These are phyloP conservation scores for Boechera retrofracta DNA, from an alignment of 345 rosid species.

Conservation along the genomic window DNA sequence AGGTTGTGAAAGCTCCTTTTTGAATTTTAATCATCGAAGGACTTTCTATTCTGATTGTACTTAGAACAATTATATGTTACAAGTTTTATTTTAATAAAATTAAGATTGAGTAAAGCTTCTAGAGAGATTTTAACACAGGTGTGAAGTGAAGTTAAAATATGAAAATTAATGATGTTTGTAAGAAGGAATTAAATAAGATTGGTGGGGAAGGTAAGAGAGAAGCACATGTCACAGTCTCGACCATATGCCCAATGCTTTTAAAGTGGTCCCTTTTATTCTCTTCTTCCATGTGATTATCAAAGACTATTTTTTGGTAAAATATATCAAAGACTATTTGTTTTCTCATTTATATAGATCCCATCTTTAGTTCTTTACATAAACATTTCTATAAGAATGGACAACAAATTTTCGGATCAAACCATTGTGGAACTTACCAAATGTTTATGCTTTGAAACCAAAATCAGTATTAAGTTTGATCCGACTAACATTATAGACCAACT, in stretches of 20 bases:
- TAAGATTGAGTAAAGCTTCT: conserved; percentile 13
- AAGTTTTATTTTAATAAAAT: not conserved
- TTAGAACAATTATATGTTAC: conserved; percentile 18
- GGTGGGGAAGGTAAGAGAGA: conserved; percentile 44
- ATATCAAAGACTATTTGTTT: conserved; percentile 21
- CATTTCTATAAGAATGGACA: not conserved
- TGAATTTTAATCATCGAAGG: conserved; percentile 22
- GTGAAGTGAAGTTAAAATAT: conserved; percentile 3
- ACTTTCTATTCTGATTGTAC: conserved; percentile 30
- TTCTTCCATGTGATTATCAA: conserved; percentile 40
- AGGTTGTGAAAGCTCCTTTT: conserved; percentile 42
- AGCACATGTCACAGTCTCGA: conserved; percentile 45
- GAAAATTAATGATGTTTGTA: not conserved
- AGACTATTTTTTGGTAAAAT: conserved; percentile 6
- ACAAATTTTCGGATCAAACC: not conserved
- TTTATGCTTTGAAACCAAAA: not conserved
- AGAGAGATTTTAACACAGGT: conserved; percentile 7
- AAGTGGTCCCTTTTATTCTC: conserved; percentile 40
- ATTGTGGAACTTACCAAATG: not conserved
- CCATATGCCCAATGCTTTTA: conserved; percentile 31
- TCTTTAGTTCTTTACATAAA: not conserved
- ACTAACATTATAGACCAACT: not conserved
- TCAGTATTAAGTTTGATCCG: not conserved
- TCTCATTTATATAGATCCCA: not conserved
- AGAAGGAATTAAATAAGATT: conserved; percentile 37